Percentiles rank a stretch among this genome's conserved stretches.
Evolutionary conservation across 345 rosid genomes (phyloP).

Genomic region (Camelina laxa): DNA sequence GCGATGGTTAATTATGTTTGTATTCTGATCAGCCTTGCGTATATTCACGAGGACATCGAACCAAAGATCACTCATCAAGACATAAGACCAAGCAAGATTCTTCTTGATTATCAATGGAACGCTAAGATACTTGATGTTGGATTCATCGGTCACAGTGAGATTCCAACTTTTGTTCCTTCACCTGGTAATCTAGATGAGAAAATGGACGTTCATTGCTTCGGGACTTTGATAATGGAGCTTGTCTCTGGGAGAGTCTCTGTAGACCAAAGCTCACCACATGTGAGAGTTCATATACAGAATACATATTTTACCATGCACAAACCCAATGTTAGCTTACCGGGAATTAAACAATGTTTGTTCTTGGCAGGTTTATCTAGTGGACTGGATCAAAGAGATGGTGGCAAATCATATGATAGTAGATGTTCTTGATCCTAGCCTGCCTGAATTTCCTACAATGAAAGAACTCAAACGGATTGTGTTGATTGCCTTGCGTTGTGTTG

Average conservation of each 20-base stretch:
- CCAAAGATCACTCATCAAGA: slow-evolving; percentile 62
- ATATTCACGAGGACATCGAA: slow-evolving; percentile 74
- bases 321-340: background rate
- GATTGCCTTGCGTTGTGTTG: slow-evolving; percentile 71
- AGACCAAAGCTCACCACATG: slow-evolving; percentile 59
- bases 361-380: slow-evolving; percentile 57
- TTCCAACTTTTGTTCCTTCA: slow-evolving; percentile 22
- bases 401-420: slow-evolving; percentile 50
- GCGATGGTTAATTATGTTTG: background rate
- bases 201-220: slow-evolving; percentile 70
- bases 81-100: slow-evolving; percentile 67
- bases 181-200: slow-evolving; percentile 42
- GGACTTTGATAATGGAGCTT: slow-evolving; percentile 76
- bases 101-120: slow-evolving; percentile 78
- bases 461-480: slow-evolving; percentile 69
- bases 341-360: slow-evolving; percentile 4
- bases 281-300: slow-evolving; percentile 22
- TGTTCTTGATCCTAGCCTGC: slow-evolving; percentile 65
- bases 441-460: slow-evolving; percentile 55
- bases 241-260: slow-evolving; percentile 60
- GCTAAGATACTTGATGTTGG: slow-evolving; percentile 71
- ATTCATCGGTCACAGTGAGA: slow-evolving; percentile 39
- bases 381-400: slow-evolving; percentile 77
- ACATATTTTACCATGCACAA: slow-evolving; percentile 3
- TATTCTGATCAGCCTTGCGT: slow-evolving; percentile 62